Evolutionary conservation across 2,329 filamentous ascomycete species (phyloP).

Genomic region (Pyrenophora graminea): DNA sequence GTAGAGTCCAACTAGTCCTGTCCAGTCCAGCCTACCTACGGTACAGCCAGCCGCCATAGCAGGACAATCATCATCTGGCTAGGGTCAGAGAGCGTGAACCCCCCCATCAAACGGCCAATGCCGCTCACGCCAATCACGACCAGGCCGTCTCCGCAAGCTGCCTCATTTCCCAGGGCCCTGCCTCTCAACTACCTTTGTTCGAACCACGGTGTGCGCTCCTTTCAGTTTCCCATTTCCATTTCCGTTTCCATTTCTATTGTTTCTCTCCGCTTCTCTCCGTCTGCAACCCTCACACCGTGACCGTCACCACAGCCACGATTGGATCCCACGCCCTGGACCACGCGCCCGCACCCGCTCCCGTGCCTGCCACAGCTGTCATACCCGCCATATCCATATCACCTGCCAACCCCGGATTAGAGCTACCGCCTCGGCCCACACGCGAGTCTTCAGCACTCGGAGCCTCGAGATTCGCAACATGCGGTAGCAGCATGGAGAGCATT

Average conservation of each 20-base stretch:
- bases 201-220: slow-evolving; percentile 21
- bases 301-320: slow-evolving; percentile 9
- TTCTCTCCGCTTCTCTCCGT: neutral
- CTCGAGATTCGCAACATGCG: slow-evolving; percentile 33
- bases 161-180: slow-evolving; percentile 23
- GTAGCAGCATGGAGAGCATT: slow-evolving; percentile 74
- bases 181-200: neutral
- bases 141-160: slow-evolving; percentile 22
- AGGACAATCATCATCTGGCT: too few relatives aligned
- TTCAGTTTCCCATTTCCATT: slow-evolving; percentile 5
- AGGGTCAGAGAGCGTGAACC: too few relatives aligned
- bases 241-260: neutral
- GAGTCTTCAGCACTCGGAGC: slow-evolving; percentile 22
- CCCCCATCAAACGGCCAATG: neutral
- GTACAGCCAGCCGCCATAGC: too few relatives aligned
- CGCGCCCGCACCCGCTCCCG: slow-evolving; percentile 8
- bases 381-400: slow-evolving; percentile 15
- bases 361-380: slow-evolving; percentile 5
- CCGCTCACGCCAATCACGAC: slow-evolving; percentile 24
- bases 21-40: too few relatives aligned
- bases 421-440: slow-evolving; percentile 18
- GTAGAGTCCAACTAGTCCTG: too few relatives aligned
- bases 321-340: slow-evolving; percentile 12
- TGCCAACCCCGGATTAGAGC: slow-evolving; percentile 11
- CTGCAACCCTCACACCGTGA: neutral